Base-by-base conservation (phyloP, 2,329 filamentous ascomycete genomes). In the Davidsoniella virescens region DNA sequence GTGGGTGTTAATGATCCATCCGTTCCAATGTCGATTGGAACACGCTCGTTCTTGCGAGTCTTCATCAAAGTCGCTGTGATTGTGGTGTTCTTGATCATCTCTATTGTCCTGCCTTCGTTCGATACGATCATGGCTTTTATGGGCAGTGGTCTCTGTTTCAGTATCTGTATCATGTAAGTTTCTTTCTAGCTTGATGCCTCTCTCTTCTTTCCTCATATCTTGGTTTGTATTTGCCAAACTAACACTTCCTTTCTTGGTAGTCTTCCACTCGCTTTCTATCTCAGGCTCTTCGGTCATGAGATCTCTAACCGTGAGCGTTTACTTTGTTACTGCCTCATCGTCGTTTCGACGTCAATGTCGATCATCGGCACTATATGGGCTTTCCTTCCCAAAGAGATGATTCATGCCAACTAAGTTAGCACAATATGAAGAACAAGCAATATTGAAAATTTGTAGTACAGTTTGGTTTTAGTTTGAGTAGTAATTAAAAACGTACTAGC, bases 91-190 rank as follows among this genome's bases (percentile, higher is more conserved):
- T 74, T 95, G 29, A 60, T 76, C 45, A 83, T 95, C 53, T 79
- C 88, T 5, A 70, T 78, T 44, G 54, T 71, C 2, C 76, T 78
- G 59, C 87, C 88, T 0, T 76, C 78, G 0, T 94, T 94, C 60
- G 87, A 94, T 62, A 80, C 81, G 48, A 88, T 94, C 60, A 94
- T 94, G 80, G 84, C 84, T 3, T 80, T 94, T 54, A 80, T 96
- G 67, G 90, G 92, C 10, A 86, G 84, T 38, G 83, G 87, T 3
- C 73, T 94, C 14, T 95, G 90, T 66, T 94, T 94, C 59, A 86
- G 85, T 16, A 93, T 96, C 56, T 96, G 90, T 65, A 80, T 96
- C 56, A 87, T 94, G 64, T 70, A 59, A 61, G 69, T 65, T 14
- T 43, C 9, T 29, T 17, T 23, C 29, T n/a, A 40, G 17, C 7